phyloP scores from a whole-genome alignment of 2,329 filamentous ascomycete species.

The Zymoseptoria passerinii region DNA sequence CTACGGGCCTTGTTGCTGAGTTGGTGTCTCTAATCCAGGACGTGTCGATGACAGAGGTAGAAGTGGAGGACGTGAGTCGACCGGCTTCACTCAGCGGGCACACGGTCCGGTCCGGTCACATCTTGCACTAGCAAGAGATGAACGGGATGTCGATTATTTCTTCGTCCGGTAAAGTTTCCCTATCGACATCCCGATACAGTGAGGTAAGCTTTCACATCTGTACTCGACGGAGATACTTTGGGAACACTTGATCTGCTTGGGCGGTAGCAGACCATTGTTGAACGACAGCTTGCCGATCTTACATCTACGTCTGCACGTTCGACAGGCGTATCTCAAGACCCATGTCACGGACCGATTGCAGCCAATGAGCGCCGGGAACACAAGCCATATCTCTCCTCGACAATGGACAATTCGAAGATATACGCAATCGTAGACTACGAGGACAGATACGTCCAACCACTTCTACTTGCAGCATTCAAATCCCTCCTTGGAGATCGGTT shows the following conservation, averaged over 20 bases:
- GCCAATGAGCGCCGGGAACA: neutral
- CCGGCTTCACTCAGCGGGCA: neutral
- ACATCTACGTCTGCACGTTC: too few relatives aligned
- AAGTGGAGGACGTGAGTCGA: neutral
- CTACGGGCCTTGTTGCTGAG: neutral
- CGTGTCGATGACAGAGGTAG: neutral
- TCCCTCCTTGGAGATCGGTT: constrained; percentile 47
- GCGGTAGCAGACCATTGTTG: too few relatives aligned
- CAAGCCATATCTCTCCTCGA: neutral
- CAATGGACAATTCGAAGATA: constrained; percentile 29
- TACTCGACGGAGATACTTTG: too few relatives aligned
- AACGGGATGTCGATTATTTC: neutral
- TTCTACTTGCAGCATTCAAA: constrained; percentile 66
- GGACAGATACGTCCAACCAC: constrained; percentile 79
- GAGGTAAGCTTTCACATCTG: neutral
- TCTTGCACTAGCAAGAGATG: neutral
- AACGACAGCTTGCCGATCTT: too few relatives aligned
- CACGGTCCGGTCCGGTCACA: neutral
- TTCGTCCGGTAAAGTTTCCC: neutral
- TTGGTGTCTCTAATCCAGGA: neutral
- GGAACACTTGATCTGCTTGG: too few relatives aligned
- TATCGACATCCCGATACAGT: neutral
- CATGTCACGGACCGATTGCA: neutral
- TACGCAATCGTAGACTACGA: constrained; percentile 77
- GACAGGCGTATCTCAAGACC: neutral